Evolutionary conservation across 2,329 filamentous ascomycete species (phyloP), one percentile per base, ranked within the genome.

Genomic region (Neurospora sp.): DNA sequence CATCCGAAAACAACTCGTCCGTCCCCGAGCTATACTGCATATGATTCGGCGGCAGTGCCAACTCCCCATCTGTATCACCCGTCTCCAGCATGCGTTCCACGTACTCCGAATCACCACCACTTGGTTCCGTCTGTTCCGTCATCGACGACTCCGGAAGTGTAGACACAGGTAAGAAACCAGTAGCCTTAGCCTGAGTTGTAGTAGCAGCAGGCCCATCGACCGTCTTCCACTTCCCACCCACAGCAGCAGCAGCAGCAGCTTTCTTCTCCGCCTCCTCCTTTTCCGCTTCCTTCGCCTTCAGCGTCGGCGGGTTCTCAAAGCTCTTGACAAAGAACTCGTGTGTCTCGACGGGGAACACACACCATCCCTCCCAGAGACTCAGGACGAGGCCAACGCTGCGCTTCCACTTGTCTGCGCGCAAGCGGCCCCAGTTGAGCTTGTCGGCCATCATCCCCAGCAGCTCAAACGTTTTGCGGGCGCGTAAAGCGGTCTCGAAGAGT

Each of bases 341-440:
- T 67, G 87, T 90, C 69, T 90, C 89, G 38, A 88, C 87, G 1
- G 91, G 89, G 74, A 97, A 97, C 1, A 89, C 87, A 73, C 86
- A 90, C 88, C 88, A 90, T 7, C 87, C 85, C 73, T 90, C 88
- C 88, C 92, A 96, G 42, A 93, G 81, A 66, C 86, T 85, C 9
- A 96, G 81, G 1, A 96, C 84, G 6, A 89, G 84, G 2, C 86
- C 85, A 46, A 96, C 84, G 75, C 91, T 93, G 67, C 92, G 87
- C 79, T 91, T 92, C 91, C 92, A 96, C 79, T 95, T 94, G 72
- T 96, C 92, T 3, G 90, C 90, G 23, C 92, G 90, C 72, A 97
- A 82, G 1, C 92, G 88, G 10, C 94, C 94, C 93, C 93, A 97
- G 66, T 85, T 84, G 28, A 91, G 81, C 69, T 87, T 89, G 75